Conservation (phyloP, 768 basidiomycete species). For the Lentinula sp. region DNA sequence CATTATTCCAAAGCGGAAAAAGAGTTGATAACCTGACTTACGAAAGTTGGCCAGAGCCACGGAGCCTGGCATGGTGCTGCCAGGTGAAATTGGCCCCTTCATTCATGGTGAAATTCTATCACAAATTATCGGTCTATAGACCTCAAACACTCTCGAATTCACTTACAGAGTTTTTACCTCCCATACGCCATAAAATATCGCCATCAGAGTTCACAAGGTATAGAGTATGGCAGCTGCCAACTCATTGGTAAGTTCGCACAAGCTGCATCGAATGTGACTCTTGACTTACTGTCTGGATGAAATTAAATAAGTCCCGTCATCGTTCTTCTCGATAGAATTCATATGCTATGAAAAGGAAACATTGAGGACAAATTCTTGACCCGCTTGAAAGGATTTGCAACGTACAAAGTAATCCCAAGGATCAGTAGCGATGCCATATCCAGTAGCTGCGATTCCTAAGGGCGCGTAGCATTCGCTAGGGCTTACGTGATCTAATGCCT, state of each 20-base stretch:
- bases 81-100: constrained; percentile 11
- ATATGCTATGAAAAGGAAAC: background rate
- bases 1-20: background rate
- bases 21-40: background rate
- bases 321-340: constrained; percentile 9
- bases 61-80: constrained; percentile 14
- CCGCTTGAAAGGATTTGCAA: background rate
- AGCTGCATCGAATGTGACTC: background rate
- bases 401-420: constrained; percentile 6
- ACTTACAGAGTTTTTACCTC: constrained; percentile 10
- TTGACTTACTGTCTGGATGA: constrained; percentile 8
- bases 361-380: too few relatives aligned
- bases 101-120: constrained; percentile 8
- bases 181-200: constrained; percentile 15
- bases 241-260: background rate
- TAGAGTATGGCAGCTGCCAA: constrained; percentile 8
- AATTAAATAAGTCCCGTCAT: constrained; percentile 12
- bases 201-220: constrained; percentile 12
- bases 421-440: background rate
- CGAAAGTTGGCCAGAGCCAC: constrained; percentile 5
- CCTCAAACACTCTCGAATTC: background rate
- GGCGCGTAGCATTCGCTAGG: background rate
- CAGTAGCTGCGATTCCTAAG: background rate
- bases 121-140: background rate
- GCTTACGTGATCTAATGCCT: background rate